Base-by-base conservation (phyloP, 2,329 filamentous ascomycete species). In the Fonsecaea pedrosoi region DNA sequence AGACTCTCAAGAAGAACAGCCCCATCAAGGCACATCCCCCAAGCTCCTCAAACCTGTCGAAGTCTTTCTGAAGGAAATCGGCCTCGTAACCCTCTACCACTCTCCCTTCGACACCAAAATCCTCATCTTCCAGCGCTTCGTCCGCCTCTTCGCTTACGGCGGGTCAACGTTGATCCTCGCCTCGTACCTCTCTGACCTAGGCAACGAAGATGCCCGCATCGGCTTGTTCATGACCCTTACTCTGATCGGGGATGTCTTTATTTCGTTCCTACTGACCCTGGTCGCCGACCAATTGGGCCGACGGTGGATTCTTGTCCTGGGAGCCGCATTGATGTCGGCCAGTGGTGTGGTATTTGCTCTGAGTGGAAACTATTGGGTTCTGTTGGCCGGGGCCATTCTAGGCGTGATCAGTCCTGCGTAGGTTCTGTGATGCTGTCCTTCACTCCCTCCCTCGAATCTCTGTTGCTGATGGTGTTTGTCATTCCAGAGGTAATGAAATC, bases 221-320 rank as follows among this genome's bases (percentile, higher is more conserved):
- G 87, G 87, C 5, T 73, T 89, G 6, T 89, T 90, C 71, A 88
- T 90, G 86, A 88, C 85, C 0, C 76, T 89, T 42, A 90, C 87
- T 0, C 79, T 89, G 13, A 74, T 83, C 1, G 87, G 87, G 12
- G 87, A 90, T 76, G 86, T 89, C 1, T 74, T 85, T 0, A 83
- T 89, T 7, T 84, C 84, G 1, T 82, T 88, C 4, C 74, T 84
- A 18, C 75, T 89, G 21, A 86, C 87, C 0, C 80, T 89, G 1
- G 80, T 88, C 61, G 86, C 87, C 0, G 87, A 90, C 75, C 78
- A 77, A 0, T 70, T 87, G 54, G 87, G 87, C 1, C 80, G 87
- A 35, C 81, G 82, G 58, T 78, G 77, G 8, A 82, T 87, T 18
- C 79, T 89, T 1, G 79, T 81, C 0, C 69, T 84, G 1, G 87